Evolutionary conservation across 441 rosid species (phyloP), one percentile per base, ranked within the genome.

Genomic region (Pelargonium citronellum): DNA sequence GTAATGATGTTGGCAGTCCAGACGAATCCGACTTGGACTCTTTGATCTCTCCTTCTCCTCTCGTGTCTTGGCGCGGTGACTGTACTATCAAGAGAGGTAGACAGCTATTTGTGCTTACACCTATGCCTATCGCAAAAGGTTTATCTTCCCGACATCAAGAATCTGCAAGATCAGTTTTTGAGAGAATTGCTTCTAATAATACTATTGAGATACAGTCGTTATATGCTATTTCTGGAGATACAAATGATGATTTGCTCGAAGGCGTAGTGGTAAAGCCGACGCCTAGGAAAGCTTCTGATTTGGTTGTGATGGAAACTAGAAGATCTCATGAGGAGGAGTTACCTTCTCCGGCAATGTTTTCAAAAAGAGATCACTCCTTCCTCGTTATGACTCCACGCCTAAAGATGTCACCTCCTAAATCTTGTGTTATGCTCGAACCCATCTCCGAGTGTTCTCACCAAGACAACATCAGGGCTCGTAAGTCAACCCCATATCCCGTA

Each of bases 1-100:
- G 70, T 64, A 78, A 78, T 53, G 86, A 83, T 15, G 70, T 82
- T 69, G 87, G 73, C 68, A 95, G 96, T 82, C 96, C 94, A 43
- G 90, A 85, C 51, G 79, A 83, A 74, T 79, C 30, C 27, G 74
- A 73, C 5, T 73, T 77, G 68, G 84, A 82, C 67, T 76, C 88
- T 0, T 70, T 95, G 72, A 82, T 95, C 61, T 95, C 99, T 77
- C 97, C 97, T 73, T 95, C 97, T 73, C 97, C 99, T 3, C 85
- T 92, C 1, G 97, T 95, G 34, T 80, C 91, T 6, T 92, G 98
- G 98, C 87, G 89, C 73, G 91, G 85, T 67, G 84, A 81, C 71
- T 77, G 89, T 66, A 80, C 86, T 8, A 67, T 79, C 4, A 90
- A 87, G 58, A 87, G 86, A 78, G 85, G 87, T 37, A 80, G 91